Percentiles rank a stretch among this genome's conserved stretches.
Conservation (phyloP, 2,329 filamentous ascomycete genomes). For the Cryphonectria japonica region DNA sequence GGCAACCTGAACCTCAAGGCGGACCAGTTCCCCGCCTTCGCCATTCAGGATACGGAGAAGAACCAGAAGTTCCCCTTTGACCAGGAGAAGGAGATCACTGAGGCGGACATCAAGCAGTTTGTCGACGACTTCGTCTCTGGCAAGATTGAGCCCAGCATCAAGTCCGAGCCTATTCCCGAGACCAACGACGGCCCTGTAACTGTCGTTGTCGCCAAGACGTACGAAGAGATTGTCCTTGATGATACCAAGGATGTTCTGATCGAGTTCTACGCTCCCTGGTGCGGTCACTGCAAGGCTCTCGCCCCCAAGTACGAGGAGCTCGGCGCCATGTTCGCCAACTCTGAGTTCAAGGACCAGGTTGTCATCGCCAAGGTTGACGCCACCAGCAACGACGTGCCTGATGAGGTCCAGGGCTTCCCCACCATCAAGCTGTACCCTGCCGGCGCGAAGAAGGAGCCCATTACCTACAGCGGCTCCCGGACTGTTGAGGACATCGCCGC, state of each 20-base stretch:
- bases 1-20: constrained; percentile 96
- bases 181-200: constrained; percentile 87
- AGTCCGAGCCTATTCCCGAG: constrained; percentile 96
- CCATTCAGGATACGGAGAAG: constrained; percentile 93
- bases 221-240: constrained; percentile 88
- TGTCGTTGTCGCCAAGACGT: constrained; percentile 90
- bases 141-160: constrained; percentile 94
- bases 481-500: constrained; percentile 88
- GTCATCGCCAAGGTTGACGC: constrained; percentile 97
- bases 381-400: constrained; percentile 92
- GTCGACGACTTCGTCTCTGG: constrained; percentile 83
- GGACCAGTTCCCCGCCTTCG: constrained; percentile 95
- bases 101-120: constrained; percentile 74
- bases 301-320: constrained; percentile 97
- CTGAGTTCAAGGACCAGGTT: constrained; percentile 81
- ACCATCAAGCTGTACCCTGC: constrained; percentile 98
- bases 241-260: constrained; percentile 95
- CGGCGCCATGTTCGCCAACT: constrained; percentile 73
- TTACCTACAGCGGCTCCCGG: constrained; percentile 86
- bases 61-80: constrained; percentile 97
- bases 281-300: constrained; percentile 98
- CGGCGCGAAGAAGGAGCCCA: constrained; percentile 79
- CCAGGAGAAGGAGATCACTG: constrained; percentile 77
- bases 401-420: constrained; percentile 96
- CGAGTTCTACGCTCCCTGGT: constrained; percentile 99